Evolutionary conservation across 805 yeast species (phyloP), one percentile per base, ranked within the genome.

Genomic region (Zygotorulaspora sp.): DNA sequence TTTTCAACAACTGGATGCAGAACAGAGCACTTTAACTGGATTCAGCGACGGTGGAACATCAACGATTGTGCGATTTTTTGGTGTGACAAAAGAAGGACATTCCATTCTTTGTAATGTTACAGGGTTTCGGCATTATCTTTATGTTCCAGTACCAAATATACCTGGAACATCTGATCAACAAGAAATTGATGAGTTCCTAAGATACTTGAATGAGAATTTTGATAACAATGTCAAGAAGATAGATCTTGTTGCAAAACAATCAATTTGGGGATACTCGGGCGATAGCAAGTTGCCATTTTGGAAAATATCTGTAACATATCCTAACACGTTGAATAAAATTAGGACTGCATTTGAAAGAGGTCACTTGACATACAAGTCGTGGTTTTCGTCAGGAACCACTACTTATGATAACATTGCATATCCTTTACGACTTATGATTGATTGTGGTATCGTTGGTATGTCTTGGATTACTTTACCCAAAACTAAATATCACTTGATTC

Each of bases 1-100:
- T 1, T 89, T 89, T 58, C 97, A 92, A 61, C 98, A 92, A 55
- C 68, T 92, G 51, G 98, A 92, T 60, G 96, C 95, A 1, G 97
- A 92, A 53, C 98, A 92, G 53, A 74, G 84, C 2, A 57, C 64
- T 19, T 57, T 74, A 6, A 74, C 75, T 24, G 35, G 36, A 18
- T 38, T 49, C 4, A 39, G 34, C 10, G 65, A 57, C 40, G 52
- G 50, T 22, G 53, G 55, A 27, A 60, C 65, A 4, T 68, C 73
- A 17, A 74, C 83, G 0, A 71, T 77, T 1, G 84, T 89, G 0
- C 74, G 96, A 38, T 82, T 94, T 55, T 92, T 89, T 61, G 99
- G 99, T 40, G 88, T 94, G 26, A 88, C 97, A 1, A 75, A 71
- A 41, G 80, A 77, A 39, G 99, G 99, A 3, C 68, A 87, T 55